A percentile compares a stretch with the other conserved stretches of the same genome.
Conservation (phyloP, 495 filamentous ascomycete species). For the Neohortaea acidophila region DNA sequence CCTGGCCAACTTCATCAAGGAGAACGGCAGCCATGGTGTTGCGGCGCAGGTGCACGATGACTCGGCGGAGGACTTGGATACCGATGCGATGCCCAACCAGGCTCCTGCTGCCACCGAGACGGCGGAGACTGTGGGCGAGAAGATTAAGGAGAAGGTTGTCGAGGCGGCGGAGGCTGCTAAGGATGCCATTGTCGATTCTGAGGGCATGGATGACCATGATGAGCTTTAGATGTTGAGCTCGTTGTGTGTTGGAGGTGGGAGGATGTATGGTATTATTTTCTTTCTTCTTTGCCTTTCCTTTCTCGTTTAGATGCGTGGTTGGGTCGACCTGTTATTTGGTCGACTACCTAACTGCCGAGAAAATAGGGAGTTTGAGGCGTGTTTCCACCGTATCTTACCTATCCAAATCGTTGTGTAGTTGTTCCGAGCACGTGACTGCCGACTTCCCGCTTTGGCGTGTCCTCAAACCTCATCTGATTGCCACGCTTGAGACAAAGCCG, state of each 20-base stretch:
- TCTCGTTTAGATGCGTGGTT: too few relatives aligned
- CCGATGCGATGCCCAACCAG: slow-evolving; percentile 27
- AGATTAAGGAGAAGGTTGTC: slow-evolving; percentile 23
- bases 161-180: slow-evolving; percentile 32
- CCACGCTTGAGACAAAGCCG: too few relatives aligned
- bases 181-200: slow-evolving; percentile 9
- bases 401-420: too few relatives aligned
- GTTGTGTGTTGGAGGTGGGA: neutral
- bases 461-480: too few relatives aligned
- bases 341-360: neutral
- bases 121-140: slow-evolving; percentile 35
- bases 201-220: slow-evolving; percentile 18
- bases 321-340: too few relatives aligned
- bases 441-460: too few relatives aligned
- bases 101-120: slow-evolving; percentile 37
- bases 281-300: too few relatives aligned
- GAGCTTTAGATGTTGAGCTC: slow-evolving; percentile 14
- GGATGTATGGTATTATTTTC: too few relatives aligned
- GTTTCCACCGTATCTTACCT: too few relatives aligned
- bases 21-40: slow-evolving; percentile 74
- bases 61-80: slow-evolving; percentile 31
- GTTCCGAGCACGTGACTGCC: too few relatives aligned
- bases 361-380: neutral
- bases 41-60: slow-evolving; percentile 33
- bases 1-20: slow-evolving; percentile 80